These are phyloP conservation scores for Carex parvula DNA, from an alignment of 176 grass and related monocot species.

Conservation along the genomic window DNA sequence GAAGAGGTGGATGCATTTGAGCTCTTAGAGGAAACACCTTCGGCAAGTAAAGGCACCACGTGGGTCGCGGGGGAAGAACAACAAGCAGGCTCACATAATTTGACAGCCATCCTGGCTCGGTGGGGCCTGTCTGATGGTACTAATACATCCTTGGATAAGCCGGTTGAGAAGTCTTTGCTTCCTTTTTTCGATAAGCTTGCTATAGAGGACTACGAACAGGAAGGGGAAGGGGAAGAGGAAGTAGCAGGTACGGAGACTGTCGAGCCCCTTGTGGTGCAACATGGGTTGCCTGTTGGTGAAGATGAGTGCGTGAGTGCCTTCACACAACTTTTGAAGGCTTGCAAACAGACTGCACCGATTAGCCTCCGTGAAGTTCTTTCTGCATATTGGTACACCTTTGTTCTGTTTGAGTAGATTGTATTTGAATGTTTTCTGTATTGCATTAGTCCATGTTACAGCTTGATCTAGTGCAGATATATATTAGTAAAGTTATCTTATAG, in stretches of 20 bases:
- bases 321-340: slow-evolving; percentile 65
- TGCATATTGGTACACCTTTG: slow-evolving; percentile 62
- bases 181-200: slow-evolving; percentile 49
- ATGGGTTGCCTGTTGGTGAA: slow-evolving; percentile 33
- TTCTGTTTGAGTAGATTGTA: slow-evolving; percentile 9
- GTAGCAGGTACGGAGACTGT: background rate
- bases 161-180: slow-evolving; percentile 29
- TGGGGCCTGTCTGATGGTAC: slow-evolving; percentile 70
- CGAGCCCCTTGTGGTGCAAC: slow-evolving; percentile 11
- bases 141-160: slow-evolving; percentile 51
- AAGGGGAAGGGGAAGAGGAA: background rate
- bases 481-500: background rate
- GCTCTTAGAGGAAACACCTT: slow-evolving; percentile 81
- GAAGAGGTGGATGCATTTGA: slow-evolving; percentile 78
- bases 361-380: slow-evolving; percentile 63
- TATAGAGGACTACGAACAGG: slow-evolving; percentile 41
- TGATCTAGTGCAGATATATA: background rate
- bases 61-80: slow-evolving; percentile 51
- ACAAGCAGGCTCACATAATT: slow-evolving; percentile 41
- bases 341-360: slow-evolving; percentile 56
- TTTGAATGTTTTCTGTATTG: slow-evolving; percentile 24
- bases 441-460: background rate
- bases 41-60: slow-evolving; percentile 55
- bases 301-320: slow-evolving; percentile 56
- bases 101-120: slow-evolving; percentile 62